Evolutionary conservation across 164 flowering plant species (phyloP), one percentile per base, ranked within the genome.

Genomic region (Santalum album): DNA sequence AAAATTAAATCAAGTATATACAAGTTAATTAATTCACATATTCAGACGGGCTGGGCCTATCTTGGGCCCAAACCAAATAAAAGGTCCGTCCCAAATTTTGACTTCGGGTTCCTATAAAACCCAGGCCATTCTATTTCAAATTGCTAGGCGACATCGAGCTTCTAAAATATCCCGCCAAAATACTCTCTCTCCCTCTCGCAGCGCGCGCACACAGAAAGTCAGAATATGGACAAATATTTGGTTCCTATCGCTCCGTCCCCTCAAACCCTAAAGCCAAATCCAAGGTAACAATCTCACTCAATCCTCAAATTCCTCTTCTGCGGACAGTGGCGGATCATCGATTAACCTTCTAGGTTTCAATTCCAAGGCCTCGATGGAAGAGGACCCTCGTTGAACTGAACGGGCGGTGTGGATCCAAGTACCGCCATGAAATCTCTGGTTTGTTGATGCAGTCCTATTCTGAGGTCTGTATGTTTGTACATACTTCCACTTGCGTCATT

Each of bases 371-470:
- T 26, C 51, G 60, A 51, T 84, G 91, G 91, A 68, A 65, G 56
- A 66, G 86, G 50, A 56, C 54, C 53, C 12, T 52, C 1, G 40
- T 71, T 15, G 87, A 84, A 59, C 51, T 84, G 55, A 63, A 64
- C 19, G 91, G 91, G 0, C 65, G 69, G 32, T 54, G 65, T 6
- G 68, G 69, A 7, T 54, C 78, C 14, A 68, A 66, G 56, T 75
- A 78, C 55, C 81, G 76, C 22, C 86, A 72, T 34, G 51, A 71
- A 10, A 20, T 72, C n/a, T 72, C 75, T 24, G 56, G 51, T 23
- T 54, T 78, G 24, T 66, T 82, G 36, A 57, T 71, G 56, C 62
- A 75, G 25, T 82, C 87, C 0, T 84, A 75, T 34, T 62, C 77
- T 5, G 61, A 84, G 84, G 92, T 78, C 9, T 25, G 17, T 53